Base-by-base conservation (phyloP, 768 basidiomycete species). In the Boletus insuetus region DNA sequence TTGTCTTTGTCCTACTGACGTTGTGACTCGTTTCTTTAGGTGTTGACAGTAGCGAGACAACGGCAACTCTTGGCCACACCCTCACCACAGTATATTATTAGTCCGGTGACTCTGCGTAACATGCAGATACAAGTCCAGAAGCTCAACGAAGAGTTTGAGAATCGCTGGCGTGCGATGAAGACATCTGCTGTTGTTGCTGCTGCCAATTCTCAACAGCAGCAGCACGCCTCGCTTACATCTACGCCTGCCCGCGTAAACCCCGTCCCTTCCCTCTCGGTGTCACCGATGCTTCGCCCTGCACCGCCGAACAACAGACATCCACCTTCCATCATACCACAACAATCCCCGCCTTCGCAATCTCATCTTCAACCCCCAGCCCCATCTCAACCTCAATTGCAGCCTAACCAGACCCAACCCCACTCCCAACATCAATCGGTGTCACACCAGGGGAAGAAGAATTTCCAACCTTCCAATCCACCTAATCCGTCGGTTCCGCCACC, bases 71-170 rank as follows among this genome's bases (percentile, higher is more conserved):
- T 67, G 16, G 44, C 61, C 6, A 43, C 53, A n/a, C 38, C 59
- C 6, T 41, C 62, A 32, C 69, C 73, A 24, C 69, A 66, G 41
- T 75, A 67, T 53, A 67, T 75, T 51, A 55, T 77, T 34, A 61
- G 49, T 42, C 53, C 81, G 26, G 66, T 71, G 0, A 70, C 64
- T 26, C 69, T 86, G 34, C 77, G 75, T 38, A 65, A 39, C 32
- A 82, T 86, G 78, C 58, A 73, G 4, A 19, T 39, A 10, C 80
- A 84, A 54, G 61, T 80, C 24, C 70, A 69, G 47, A 71, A 71
- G 37, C 72, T 79, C 43, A 72, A 69, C 38, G 79, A 79, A 3
- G 66, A 71, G 32, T 77, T 79, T 62, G 65, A 67, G 46, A 61
- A 62, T 40, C 64, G 61, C 47, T 66, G 53, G 42, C 71, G 66